These are phyloP conservation scores for Cubamyces sp. DNA, from an alignment of 768 basidiomycete species.

Conservation along the genomic window DNA sequence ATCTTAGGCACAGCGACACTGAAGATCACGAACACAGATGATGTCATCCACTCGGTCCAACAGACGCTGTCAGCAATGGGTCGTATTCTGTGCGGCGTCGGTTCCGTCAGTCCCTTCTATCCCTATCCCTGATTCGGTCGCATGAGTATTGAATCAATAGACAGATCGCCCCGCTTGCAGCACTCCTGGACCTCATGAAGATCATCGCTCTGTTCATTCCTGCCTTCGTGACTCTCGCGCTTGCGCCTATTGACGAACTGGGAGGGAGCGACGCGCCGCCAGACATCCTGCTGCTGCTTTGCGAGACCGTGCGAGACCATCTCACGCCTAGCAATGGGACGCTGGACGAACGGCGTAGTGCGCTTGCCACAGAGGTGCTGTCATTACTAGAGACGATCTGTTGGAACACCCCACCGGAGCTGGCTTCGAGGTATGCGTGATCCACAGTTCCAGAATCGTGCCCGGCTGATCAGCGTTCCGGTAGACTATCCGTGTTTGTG, in stretches of 20 bases:
- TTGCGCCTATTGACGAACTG: slow-evolving; percentile 12
- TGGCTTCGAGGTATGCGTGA: slow-evolving; percentile 39
- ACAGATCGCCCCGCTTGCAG: slow-evolving; percentile 51
- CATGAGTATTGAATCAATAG: not conserved
- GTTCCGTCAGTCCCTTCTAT: slow-evolving; percentile 36
- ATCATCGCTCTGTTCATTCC: slow-evolving; percentile 48
- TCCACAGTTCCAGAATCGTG: not conserved
- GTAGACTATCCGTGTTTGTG: slow-evolving; percentile 45
- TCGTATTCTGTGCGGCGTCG: slow-evolving; percentile 18
- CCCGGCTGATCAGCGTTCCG: not conserved
- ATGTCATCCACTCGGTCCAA: slow-evolving; percentile 22
- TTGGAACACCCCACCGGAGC: slow-evolving; percentile 50
- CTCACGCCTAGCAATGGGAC: slow-evolving; percentile 37
- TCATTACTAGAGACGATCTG: slow-evolving; percentile 58
- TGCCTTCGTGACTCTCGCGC: slow-evolving; percentile 30
- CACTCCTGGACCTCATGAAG: slow-evolving; percentile 57
- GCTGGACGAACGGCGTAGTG: not conserved
- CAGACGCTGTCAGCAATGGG: slow-evolving; percentile 29
- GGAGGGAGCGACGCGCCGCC: slow-evolving; percentile 34
- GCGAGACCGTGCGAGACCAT: slow-evolving; percentile 46
- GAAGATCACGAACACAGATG: slow-evolving; percentile 13
- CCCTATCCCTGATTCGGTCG: slow-evolving; percentile 35
- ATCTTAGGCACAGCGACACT: slow-evolving; percentile 41
- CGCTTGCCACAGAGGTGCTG: slow-evolving; percentile 46
- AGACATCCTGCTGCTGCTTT: slow-evolving; percentile 45